Base-by-base conservation (phyloP, 148 eudicot species). In the Rhododendron ferrugineum region DNA sequence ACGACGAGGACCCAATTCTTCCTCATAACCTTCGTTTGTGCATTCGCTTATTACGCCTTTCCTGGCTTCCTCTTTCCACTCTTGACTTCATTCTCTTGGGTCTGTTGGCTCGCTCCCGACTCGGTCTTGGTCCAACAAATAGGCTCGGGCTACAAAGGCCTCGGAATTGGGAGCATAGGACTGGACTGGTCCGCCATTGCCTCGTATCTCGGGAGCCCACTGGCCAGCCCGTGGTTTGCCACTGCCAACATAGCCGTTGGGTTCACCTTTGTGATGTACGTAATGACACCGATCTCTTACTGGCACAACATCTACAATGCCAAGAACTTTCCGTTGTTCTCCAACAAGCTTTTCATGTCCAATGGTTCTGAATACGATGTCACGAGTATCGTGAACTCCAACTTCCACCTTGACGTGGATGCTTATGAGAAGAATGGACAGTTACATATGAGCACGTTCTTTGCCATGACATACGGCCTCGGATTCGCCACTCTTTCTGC, bases 181-280 rank as follows among this genome's bases (percentile, higher is more conserved):
- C 18, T 92, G 2, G 96, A 93, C 58, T 93, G 95, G 96, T 34
- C 94, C 0, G 87, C 95, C 0, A 92, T 92, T 82, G 86, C 91
- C 0, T 87, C 93, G 0, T 93, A 90, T 84, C 91, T 94, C 0
- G 95, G 94, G 20, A 94, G 91, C 74, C 98, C 96, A 23, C 85
- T 95, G 4, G 94, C 95, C 68, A 93, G 94, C 85, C 97, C 98
- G 1, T 93, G 95, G 95, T 93, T 94, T 68, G 95, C 94, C 36
- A 91, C 97, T 4, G 94, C 91, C 72, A 95, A 95, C 47, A 50
- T 93, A 22, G 94, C 92, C 0, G 79, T 77, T 0, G 97, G 98
- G 16, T 93, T 85, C 82, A 56, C 37, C 32, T 11, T 92, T 58
- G 86, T 91, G 20, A 85, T 92, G 94, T 95, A 92, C 83, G 89